phyloP scores from a whole-genome alignment of 148 eudicot genomes.

The Rhododendron henanense region DNA sequence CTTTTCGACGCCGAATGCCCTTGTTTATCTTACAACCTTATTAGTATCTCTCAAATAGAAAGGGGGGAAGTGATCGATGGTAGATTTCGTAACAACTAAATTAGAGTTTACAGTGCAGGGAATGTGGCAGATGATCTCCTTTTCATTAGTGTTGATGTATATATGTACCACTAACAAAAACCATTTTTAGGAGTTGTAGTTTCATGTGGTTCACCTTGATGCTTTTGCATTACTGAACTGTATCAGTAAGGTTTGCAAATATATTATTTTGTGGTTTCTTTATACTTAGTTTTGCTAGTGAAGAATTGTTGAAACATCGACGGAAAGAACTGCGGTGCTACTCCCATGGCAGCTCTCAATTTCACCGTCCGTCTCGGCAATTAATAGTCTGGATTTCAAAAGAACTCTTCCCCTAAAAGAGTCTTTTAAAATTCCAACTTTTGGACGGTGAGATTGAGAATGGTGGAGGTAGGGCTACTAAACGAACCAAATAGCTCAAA shows the following conservation, averaged over 20 bases:
- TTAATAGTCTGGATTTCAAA: too few species aligned
- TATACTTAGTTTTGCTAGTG: neutral
- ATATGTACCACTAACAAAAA: neutral
- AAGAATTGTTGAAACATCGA: neutral
- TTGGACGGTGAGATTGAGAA: too few species aligned
- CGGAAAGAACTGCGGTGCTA: too few species aligned
- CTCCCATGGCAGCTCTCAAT: too few species aligned
- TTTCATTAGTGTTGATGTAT: neutral
- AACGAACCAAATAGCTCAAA: too few species aligned
- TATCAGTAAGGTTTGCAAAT: neutral
- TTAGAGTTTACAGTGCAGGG: neutral
- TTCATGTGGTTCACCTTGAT: neutral
- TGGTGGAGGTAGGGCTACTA: too few species aligned
- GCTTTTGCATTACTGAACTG: neutral
- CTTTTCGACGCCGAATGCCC: neutral
- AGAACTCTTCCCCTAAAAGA: too few species aligned
- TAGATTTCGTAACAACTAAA: too few species aligned
- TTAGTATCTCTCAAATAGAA: neutral
- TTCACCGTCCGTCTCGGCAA: too few species aligned
- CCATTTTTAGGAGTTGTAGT: neutral
- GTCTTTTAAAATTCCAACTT: too few species aligned
- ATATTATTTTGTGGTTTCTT: neutral
- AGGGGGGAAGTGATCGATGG: neutral
- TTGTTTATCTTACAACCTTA: neutral
- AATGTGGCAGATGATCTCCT: neutral